These are phyloP conservation scores for Rhizophora apiculata DNA, from an alignment of 345 rosid genomes.

Conservation along the genomic window DNA sequence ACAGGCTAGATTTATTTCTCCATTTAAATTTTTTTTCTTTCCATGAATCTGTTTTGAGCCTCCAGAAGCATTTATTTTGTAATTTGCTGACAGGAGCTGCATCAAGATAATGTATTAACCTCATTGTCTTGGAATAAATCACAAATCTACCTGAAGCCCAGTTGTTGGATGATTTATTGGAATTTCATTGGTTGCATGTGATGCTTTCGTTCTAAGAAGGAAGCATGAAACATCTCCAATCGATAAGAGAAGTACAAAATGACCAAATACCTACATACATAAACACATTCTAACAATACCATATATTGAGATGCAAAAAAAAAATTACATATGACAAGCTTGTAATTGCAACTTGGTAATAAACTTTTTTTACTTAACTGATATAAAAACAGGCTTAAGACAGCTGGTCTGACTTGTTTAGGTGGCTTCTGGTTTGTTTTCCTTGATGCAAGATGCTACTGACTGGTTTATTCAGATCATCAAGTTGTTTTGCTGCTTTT, in stretches of 20 bases:
- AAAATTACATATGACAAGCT: background rate
- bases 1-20: background rate
- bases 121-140: background rate
- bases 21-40: background rate
- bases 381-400: background rate
- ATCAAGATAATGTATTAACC: background rate
- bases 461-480: too few species aligned
- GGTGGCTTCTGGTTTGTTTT: background rate
- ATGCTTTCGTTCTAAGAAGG: background rate
- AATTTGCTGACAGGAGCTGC: constrained; percentile 6
- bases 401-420: background rate
- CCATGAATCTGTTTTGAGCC: background rate
- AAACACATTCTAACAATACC: too few species aligned
- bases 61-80: constrained; percentile 4
- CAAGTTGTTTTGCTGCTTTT: background rate
- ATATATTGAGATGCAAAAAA: background rate
- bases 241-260: background rate
- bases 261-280: too few species aligned
- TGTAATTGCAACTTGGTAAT: background rate
- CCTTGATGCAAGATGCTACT: background rate
- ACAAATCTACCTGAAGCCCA: constrained; percentile 2
- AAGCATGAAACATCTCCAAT: background rate
- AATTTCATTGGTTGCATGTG: constrained; percentile 7
- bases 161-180: background rate
- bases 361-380: background rate